Percentiles rank a stretch among this genome's conserved stretches.
phyloP scores from a whole-genome alignment of 2,329 filamentous ascomycete genomes.

The Sarocladium oryzae region DNA sequence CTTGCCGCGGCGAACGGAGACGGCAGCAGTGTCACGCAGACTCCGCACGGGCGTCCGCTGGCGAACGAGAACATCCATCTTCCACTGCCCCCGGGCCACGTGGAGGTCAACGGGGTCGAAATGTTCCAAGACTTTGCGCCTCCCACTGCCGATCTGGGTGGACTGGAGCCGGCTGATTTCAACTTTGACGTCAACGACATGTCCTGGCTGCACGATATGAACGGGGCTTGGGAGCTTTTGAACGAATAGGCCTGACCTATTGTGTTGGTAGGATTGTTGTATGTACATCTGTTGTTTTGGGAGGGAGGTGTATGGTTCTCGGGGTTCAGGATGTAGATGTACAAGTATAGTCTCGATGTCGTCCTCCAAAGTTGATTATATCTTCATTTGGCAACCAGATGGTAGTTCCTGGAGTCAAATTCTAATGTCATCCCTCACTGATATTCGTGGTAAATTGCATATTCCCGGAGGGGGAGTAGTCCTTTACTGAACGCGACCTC shows the following conservation, averaged over 20 bases:
- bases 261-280: too few relatives aligned
- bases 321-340: too few relatives aligned
- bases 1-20: neutral
- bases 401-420: too few relatives aligned
- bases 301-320: too few relatives aligned
- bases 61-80: neutral
- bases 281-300: too few relatives aligned
- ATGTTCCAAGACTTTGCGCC: slow-evolving; percentile 17
- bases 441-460: too few relatives aligned
- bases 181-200: slow-evolving; percentile 25
- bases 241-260: slow-evolving; percentile 50
- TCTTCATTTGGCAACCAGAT: too few relatives aligned
- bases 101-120: slow-evolving; percentile 7
- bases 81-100: neutral
- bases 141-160: slow-evolving; percentile 16
- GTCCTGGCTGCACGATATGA: slow-evolving; percentile 27
- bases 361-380: too few relatives aligned
- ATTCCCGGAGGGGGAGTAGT: too few relatives aligned
- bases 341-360: too few relatives aligned
- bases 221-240: slow-evolving; percentile 23
- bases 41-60: neutral
- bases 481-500: too few relatives aligned
- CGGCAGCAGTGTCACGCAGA: slow-evolving; percentile 13
- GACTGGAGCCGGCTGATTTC: slow-evolving; percentile 20
- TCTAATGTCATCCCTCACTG: too few relatives aligned